These are phyloP conservation scores for Crithidia fasciculata DNA, from an alignment of 208 protist species.

Conservation along the genomic window DNA sequence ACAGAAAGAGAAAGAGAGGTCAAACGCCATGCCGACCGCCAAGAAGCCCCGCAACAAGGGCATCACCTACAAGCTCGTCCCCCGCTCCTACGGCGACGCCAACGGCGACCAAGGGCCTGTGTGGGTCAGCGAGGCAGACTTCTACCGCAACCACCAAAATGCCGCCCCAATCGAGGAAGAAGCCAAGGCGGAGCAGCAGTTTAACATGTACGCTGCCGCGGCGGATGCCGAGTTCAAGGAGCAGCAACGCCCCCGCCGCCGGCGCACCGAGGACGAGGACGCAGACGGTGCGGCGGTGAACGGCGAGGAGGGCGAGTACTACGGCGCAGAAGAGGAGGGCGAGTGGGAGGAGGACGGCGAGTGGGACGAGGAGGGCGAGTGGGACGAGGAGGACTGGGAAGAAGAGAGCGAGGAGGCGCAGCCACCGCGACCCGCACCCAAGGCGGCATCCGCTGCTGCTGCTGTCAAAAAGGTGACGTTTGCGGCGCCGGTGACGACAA, in stretches of 20 bases:
- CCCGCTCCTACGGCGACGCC: slow-evolving; percentile 63
- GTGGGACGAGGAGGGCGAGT: slow-evolving; percentile 29
- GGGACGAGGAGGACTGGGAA: slow-evolving; percentile 11
- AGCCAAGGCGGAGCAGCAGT: slow-evolving; percentile 20
- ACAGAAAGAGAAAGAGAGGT: neutral
- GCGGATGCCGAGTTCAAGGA: slow-evolving; percentile 31
- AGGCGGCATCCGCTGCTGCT: neutral
- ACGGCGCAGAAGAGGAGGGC: slow-evolving; percentile 19
- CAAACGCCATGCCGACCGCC: slow-evolving; percentile 32
- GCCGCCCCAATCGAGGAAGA: slow-evolving; percentile 24
- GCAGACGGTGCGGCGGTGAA: slow-evolving; percentile 24
- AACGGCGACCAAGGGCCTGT: slow-evolving; percentile 34
- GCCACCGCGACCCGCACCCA: neutral
- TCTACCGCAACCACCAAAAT: slow-evolving; percentile 48
- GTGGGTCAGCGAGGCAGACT: slow-evolving; percentile 72
- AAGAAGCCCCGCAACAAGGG: slow-evolving; percentile 55
- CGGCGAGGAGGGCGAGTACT: slow-evolving; percentile 15
- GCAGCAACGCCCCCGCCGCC: slow-evolving; percentile 9
- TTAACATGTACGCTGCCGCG: slow-evolving; percentile 33
- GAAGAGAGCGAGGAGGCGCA: slow-evolving; percentile 1
- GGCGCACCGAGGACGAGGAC: neutral
- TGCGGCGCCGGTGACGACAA: neutral
- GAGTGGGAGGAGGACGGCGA: slow-evolving; percentile 21
- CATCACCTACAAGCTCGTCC: slow-evolving; percentile 75
- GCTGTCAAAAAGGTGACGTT: slow-evolving; percentile 2